A percentile compares a stretch with the other conserved stretches of the same genome.
phyloP scores from a whole-genome alignment of 176 grass and related monocot genomes.

The Chloris gayana region DNA sequence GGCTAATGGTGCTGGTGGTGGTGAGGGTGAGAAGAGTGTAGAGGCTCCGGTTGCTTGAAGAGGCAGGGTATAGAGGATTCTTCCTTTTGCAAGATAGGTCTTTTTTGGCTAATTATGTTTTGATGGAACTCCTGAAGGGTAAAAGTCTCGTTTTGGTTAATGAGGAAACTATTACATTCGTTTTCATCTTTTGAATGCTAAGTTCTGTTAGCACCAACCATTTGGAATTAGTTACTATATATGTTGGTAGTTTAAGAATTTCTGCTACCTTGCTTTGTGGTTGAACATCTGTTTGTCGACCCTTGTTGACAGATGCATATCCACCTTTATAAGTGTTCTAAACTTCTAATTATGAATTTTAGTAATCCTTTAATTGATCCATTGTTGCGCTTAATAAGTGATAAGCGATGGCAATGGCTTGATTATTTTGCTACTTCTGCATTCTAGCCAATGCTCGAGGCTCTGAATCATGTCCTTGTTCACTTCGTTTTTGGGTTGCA shows the following conservation, averaged over 20 bases:
- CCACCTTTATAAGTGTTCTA: not conserved
- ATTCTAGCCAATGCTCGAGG: not conserved
- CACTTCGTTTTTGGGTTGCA: not conserved
- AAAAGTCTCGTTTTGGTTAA: constrained; percentile 19
- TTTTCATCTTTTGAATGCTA: constrained; percentile 30
- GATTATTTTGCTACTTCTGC: not conserved
- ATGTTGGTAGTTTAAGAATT: constrained; percentile 16
- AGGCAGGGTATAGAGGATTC: constrained; percentile 15
- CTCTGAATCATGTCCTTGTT: not conserved
- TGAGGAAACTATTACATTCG: constrained; percentile 16
- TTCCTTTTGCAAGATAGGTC: constrained; percentile 27
- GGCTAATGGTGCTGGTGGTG: constrained; percentile 31
- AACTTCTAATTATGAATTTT: not conserved
- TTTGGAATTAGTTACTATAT: constrained; percentile 14
- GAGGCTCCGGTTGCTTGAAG: constrained; percentile 48
- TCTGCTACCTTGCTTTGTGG: not conserved
- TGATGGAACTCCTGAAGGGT: constrained; percentile 7
- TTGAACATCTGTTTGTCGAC: not conserved
- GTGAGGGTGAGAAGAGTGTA: constrained; percentile 41
- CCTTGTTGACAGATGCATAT: not conserved
- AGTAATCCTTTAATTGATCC: not conserved
- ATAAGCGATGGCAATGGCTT: not conserved
- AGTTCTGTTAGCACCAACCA: not conserved
- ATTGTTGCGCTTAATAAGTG: not conserved
- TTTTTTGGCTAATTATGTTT: constrained; percentile 33